Base-by-base conservation (phyloP, 257 asterid genomes). In the Solanum piurae region DNA sequence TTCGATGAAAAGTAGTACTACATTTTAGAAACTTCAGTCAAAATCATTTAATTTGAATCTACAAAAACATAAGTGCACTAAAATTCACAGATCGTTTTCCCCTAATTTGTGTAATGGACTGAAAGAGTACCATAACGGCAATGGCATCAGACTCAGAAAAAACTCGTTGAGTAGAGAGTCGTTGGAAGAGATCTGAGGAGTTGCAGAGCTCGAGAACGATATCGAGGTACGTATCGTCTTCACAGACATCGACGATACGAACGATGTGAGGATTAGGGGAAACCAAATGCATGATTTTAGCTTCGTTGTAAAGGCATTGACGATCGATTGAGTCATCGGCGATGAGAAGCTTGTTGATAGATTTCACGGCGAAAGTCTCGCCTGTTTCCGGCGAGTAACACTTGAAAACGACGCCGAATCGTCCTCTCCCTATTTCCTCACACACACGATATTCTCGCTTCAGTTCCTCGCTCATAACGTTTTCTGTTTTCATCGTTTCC, bases 371-470 rank as follows among this genome's bases (percentile, higher is more conserved):
- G 92, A 92, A 92, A 88, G 89, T 34, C 12, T 91, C 88, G 0
- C 93, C 96, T 80, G 93, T 86, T 72, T 2, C 86, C 87, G 89
- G 64, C 79, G 95, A 91, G 88, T 89, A 68, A 88, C 98, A 93
- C 91, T 89, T 93, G 86, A 87, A 94, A 23, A 95, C 96, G 90
- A 91, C 92, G 91, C 98, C 97, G 95, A 88, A 94, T 66, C 91
- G 90, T 86, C 98, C 98, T 87, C 93, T 89, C 9, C 98, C 98
- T 1, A 95, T 86, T 88, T 95, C 95, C 87, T 92, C 95, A 5
- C 92, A 83, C 16, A 95, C 90, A 42, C 86, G 89, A 87, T 95
- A 95, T 44, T 93, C 91, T 77, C 93, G 89, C 83, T 89, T 90
- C 44, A 94, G 88, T 85, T 90, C 93, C 83, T 88, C 91, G 84